Evolutionary conservation across 331 rosid species (phyloP), one percentile per base, ranked within the genome.

Genomic region (Pyrus hybrid): DNA sequence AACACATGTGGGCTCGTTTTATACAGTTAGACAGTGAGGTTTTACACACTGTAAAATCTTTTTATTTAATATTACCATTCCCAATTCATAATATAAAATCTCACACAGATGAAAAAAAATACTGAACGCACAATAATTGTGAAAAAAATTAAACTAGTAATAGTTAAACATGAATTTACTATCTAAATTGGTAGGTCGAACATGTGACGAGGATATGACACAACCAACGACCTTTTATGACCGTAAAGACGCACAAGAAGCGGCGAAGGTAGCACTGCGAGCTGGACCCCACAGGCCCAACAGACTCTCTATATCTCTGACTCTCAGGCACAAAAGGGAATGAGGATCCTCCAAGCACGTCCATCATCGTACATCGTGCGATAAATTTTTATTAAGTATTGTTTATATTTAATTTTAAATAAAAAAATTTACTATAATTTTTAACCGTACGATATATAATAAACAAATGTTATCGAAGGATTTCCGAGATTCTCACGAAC

Each of bases 1-100:
- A 1, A 0, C 20, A 16, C 0, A 47, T 6, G 1, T 0, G 2
- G 0, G 14, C 0, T 0, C 0, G 2, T 47, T 14, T 5, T 5
- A 47, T 47, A 6, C 0, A 0, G 3, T 37, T 37, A 37, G 13
- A 37, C 2, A 37, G 4, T 37, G 13, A 9, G 13, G 45, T 37
- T 4, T 37, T 37, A 9, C 4, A 10, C 1, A 37, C 4, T 37
- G 43, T 37, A 37, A 35, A 35, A 8, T 35, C 3, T 30, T 26
- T 35, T 35, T 35, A 35, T 35, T 9, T 35, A 3, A 9, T 35
- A 35, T 8, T 0, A 35, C 12, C 43, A 35, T 35, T 35, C 43
- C 1, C 43, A 35, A 35, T 35, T 35, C 41, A 35, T 35, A 8
- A 8, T 35, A 35, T 35, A 35, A 35, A 35, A 35, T 35, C 12